These are phyloP conservation scores for Lycium barbarum DNA, from an alignment of 257 asterid species.

Conservation along the genomic window DNA sequence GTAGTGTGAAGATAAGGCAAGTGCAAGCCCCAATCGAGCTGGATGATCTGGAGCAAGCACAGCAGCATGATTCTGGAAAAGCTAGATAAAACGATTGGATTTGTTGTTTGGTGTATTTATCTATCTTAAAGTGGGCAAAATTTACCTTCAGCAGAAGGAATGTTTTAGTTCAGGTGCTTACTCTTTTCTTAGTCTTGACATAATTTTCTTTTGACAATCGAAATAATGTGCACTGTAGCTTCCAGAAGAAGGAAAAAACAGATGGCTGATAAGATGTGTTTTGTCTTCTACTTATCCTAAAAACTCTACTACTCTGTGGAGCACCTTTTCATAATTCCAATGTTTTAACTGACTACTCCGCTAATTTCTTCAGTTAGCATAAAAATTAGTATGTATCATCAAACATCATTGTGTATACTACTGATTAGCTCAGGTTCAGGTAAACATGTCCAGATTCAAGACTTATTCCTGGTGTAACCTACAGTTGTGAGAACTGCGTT, in stretches of 20 bases:
- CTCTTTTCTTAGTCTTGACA: background rate
- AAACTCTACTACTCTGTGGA: background rate
- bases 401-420: background rate
- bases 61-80: no score
- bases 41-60: no score
- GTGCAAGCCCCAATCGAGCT: no score
- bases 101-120: no score
- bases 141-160: background rate
- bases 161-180: background rate
- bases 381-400: background rate
- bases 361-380: background rate
- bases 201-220: background rate
- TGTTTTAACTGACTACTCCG: background rate
- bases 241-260: background rate
- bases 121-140: background rate
- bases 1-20: no score
- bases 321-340: background rate
- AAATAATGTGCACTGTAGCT: background rate
- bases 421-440: background rate
- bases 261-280: background rate
- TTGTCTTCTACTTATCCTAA: background rate
- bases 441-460: background rate
- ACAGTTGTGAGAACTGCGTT: background rate
- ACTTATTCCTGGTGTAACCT: background rate
- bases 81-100: no score